These are phyloP conservation scores for Solanum bukasovii DNA, from an alignment of 257 asterid genomes.

Conservation along the genomic window DNA sequence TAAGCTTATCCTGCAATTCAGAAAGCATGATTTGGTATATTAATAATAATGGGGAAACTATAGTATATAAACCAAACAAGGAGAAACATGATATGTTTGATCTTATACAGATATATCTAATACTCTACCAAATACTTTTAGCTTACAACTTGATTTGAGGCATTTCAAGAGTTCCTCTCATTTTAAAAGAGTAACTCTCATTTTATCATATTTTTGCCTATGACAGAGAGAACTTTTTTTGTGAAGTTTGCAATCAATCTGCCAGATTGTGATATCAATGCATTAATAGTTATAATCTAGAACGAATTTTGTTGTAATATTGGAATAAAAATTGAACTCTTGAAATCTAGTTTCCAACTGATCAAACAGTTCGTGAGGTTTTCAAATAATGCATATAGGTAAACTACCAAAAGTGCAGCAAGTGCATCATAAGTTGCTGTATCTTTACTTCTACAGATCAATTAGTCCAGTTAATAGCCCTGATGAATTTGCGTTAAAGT, in stretches of 20 bases:
- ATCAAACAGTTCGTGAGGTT: neutral
- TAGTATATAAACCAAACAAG: neutral
- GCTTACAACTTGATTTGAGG: neutral
- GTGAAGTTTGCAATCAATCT: neutral
- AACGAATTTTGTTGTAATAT: neutral
- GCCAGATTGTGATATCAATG: neutral
- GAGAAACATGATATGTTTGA: neutral
- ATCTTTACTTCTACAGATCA: neutral
- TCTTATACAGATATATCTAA: neutral
- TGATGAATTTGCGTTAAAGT: neutral
- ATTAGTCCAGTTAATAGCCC: neutral
- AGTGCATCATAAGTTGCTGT: neutral
- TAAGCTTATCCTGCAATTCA: neutral
- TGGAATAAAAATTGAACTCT: neutral
- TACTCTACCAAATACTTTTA: neutral
- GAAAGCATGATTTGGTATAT: neutral
- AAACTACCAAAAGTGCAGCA: neutral
- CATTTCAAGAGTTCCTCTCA: neutral
- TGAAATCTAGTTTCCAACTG: neutral
- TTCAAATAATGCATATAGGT: neutral
- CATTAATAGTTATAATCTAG: neutral
- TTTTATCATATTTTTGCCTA: neutral
- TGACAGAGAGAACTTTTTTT: neutral
- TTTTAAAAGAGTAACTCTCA: neutral
- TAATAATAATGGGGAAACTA: neutral